phyloP scores from a whole-genome alignment of 148 eudicot species.

The Rhododendron griersonianum region DNA sequence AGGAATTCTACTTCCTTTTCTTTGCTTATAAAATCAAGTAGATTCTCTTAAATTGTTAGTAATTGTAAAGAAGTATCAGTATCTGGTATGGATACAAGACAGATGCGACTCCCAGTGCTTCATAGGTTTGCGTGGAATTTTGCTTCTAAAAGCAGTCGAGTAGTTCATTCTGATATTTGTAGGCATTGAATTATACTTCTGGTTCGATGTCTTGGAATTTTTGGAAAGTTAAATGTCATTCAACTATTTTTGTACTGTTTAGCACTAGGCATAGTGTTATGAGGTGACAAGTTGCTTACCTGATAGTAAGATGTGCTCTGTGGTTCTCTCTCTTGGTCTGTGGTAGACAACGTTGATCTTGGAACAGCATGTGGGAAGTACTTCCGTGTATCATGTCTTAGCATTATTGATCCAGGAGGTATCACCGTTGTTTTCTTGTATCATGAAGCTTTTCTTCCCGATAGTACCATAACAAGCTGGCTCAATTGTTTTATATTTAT shows the following conservation, averaged over 20 bases:
- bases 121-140: neutral
- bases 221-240: neutral
- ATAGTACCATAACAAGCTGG: neutral
- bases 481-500: neutral
- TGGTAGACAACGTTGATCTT: conserved; percentile 49
- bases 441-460: neutral
- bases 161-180: neutral
- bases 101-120: no score
- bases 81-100: no score
- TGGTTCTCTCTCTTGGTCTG: neutral
- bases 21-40: neutral
- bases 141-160: neutral
- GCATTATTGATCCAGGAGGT: conserved; percentile 57
- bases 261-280: neutral
- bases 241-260: neutral
- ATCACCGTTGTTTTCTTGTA: neutral
- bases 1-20: neutral
- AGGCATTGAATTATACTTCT: neutral
- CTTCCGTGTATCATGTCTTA: conserved; percentile 59
- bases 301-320: neutral
- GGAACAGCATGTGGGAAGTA: conserved; percentile 61
- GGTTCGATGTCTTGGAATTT: neutral
- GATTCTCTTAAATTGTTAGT: neutral
- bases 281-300: neutral
- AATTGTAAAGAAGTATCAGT: no score